Evolutionary conservation across 2,329 filamentous ascomycete genomes (phyloP), one percentile per base, ranked within the genome.

Genomic region (Alternaria alternata): DNA sequence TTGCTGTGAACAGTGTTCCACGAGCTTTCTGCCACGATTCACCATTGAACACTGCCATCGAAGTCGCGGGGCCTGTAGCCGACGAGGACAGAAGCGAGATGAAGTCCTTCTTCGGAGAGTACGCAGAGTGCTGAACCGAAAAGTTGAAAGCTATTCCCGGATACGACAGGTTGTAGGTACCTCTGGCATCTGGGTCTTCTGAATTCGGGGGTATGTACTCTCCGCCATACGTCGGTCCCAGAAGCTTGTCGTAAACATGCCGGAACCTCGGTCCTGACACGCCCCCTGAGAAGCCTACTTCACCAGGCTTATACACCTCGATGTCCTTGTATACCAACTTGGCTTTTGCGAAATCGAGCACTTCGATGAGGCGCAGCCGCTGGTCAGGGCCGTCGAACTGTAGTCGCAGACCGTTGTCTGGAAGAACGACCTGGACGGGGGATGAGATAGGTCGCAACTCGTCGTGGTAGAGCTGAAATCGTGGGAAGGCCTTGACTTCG

Each of bases 301-400:
- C 78, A 59, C 70, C 70, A 2, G 86, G 86, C 73, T 92, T 94
- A 54, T 93, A 85, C 16, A 97, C 86, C 65, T 96, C 92, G 54
- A 89, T 88, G 64, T 87, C 87, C 70, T 92, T 95, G 81, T 97
- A 96, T 18, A 89, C 88, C 63, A 98, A 87, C 63, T 89, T 87
- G 63, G 89, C 93, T 77, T 93, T 95, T 47, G 90, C 89, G 75
- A 99, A 97, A 80, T 98, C 93, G 54, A 92, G 80, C 7, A 98
- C 88, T 78, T 99, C 95, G 68, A 99, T 92, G 62, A 99, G 82
- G 3, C 95, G 91, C 42, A 99, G 82, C 36, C 94, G 88, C 79
- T 99, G 95, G 72, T 98, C 94, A 4, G 92, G 89, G 0, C 94
- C 95, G 75, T 99, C 95, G 75, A 99, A 99, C 42, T 92, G 92